Percentiles rank a stretch among this genome's conserved stretches.
Evolutionary conservation across 768 basidiomycete species (phyloP).

Genomic region (Amanita jacksonii): DNA sequence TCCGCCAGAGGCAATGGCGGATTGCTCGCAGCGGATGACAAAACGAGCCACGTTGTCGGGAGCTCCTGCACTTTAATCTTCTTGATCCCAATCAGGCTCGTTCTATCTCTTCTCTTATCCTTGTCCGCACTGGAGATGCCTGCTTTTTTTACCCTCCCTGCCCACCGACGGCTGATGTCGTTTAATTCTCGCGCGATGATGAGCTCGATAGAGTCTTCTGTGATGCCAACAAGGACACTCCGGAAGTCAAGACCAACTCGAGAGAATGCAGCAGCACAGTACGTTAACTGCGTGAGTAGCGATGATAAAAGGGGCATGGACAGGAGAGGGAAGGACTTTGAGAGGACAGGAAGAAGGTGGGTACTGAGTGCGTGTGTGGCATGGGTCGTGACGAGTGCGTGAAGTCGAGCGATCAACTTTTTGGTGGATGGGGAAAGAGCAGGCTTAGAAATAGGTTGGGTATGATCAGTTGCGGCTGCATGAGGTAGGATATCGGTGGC

Average conservation of each 20-base stretch:
- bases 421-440: conserved; percentile 14
- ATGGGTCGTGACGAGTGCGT: conserved; percentile 54
- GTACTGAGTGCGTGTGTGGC: conserved; percentile 49
- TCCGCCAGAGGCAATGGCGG: conserved; percentile 6
- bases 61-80: conserved; percentile 6
- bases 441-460: conserved; percentile 9
- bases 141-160: conserved; percentile 15
- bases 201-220: conserved; percentile 51
- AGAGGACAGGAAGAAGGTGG: conserved; percentile 60
- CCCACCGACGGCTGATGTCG: conserved; percentile 30
- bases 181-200: conserved; percentile 46
- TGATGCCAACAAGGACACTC: conserved; percentile 51
- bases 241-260: conserved; percentile 92
- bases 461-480: conserved; percentile 10
- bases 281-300: conserved; percentile 85
- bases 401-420: conserved; percentile 24
- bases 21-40: conserved; percentile 17
- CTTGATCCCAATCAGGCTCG: conserved; percentile 3
- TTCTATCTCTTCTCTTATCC: conserved; percentile 7
- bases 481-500: neutral
- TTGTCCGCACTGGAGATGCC: conserved; percentile 1
- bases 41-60: conserved; percentile 47
- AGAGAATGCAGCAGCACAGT: conserved; percentile 86
- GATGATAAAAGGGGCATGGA: conserved; percentile 63
- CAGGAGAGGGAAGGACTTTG: conserved; percentile 49